Base-by-base conservation (phyloP, 2,329 filamentous ascomycete species). In the Fusarium sp. region DNA sequence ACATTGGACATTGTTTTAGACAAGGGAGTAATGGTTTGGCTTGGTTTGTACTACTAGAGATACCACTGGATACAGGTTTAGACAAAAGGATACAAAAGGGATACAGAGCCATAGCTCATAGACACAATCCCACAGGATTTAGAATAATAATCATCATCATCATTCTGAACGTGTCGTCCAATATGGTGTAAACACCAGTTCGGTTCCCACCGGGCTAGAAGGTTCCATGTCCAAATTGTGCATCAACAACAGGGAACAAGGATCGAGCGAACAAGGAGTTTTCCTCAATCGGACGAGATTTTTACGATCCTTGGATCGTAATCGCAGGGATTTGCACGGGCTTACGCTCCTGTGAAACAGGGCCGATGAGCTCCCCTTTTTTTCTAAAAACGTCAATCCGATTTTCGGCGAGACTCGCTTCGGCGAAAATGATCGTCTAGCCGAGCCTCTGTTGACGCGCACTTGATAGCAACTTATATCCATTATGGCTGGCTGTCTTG, bases 321-420 rank as follows among this genome's bases (percentile, higher is more conserved):
- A 63, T 30, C 38, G 26, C 62, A 67, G 42, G 64, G 42, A 7
- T 40, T 33, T 20, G 23, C 64, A 67, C 49, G 63, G 63, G 45
- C 56, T 67, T 68, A 49, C 42, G 41, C 26, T 60, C 68, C 56
- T 58, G 23, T 68, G 64, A 63, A 67, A 68, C 63, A 67, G 64
- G 63, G 63, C 64, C 64, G 56, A 67, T 63, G 45, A 32, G 56
- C 56, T 68, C 63, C 49, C 44, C 56, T 44, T 68, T 42, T 23
- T 67, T 67, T 56, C 44, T 32, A 46, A 50, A 67, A 35, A 10
- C 15, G 32, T 50, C 27, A 5, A 40, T 48, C 64, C 64, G 64
- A 7, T 30, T 67, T 49, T 67, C 63, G 63, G 63, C 64, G 64
- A 56, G 6, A 41, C 26, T 40, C 62, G 60, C 30, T 35, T 67